These are phyloP conservation scores for Myxozyma udenii DNA, from an alignment of 805 yeast species.

Conservation along the genomic window DNA sequence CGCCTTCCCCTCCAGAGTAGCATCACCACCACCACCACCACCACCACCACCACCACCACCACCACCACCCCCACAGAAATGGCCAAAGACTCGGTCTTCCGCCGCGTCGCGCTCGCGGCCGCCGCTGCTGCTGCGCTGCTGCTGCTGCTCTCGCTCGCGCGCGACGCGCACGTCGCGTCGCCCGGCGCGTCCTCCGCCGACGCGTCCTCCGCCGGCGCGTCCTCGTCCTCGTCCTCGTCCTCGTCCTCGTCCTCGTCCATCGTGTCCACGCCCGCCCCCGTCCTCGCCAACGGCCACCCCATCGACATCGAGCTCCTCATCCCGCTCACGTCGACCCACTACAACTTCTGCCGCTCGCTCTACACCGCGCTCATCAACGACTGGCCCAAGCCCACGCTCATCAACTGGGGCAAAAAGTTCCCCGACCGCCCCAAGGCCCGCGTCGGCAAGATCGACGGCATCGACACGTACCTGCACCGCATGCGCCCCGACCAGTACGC, in stretches of 20 bases:
- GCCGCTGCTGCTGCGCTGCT: constrained; percentile 7
- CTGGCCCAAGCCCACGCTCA: constrained; percentile 27
- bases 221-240: background rate
- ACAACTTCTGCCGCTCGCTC: constrained; percentile 29
- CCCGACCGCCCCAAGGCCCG: constrained; percentile 14
- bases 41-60: too few species aligned
- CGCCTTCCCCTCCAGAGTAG: too few species aligned
- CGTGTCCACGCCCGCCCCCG: background rate
- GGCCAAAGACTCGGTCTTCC: background rate
- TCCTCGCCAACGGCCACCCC: constrained; percentile 1
- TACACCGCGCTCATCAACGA: constrained; percentile 29
- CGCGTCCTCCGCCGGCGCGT: constrained; percentile 1
- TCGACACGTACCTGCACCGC: constrained; percentile 10
- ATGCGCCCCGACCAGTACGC: constrained; percentile 16
- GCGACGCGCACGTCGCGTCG: background rate
- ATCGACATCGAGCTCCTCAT: constrained; percentile 24
- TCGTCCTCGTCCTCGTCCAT: background rate
- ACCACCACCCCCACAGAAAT: too few species aligned
- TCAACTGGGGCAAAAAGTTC: constrained; percentile 26
- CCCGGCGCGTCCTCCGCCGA: background rate
- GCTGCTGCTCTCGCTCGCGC: constrained; percentile 7
- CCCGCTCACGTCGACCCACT: constrained; percentile 26
- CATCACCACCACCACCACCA: too few species aligned
- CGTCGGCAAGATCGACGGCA: constrained; percentile 24
- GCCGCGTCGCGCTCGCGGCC: constrained; percentile 3